A percentile compares a stretch with the other conserved stretches of the same genome.
Conservation (phyloP, 169 alveolate species). For the Perkinsus chesapeaki region DNA sequence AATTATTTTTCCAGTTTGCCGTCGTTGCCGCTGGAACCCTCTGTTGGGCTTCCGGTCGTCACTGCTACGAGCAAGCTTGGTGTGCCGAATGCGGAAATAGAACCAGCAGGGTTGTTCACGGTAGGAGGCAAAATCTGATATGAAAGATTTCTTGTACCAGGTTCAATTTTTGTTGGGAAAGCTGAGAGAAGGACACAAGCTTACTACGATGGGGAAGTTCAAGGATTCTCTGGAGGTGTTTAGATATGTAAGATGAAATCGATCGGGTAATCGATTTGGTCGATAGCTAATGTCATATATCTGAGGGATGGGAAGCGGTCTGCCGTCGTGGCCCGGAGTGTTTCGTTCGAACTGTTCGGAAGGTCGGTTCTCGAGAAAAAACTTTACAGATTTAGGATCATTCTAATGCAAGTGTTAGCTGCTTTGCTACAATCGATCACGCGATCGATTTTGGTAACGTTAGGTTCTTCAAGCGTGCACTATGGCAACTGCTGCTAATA, state of each 20-base stretch:
- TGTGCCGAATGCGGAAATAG: background rate
- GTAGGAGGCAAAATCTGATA: background rate
- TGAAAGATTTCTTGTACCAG: background rate
- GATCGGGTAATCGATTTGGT: background rate
- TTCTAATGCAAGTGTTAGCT: too few relatives aligned
- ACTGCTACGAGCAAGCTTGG: background rate
- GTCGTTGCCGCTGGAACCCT: background rate
- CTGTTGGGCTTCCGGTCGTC: background rate
- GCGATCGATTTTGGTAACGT: too few relatives aligned
- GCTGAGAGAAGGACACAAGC: conserved; percentile 30
- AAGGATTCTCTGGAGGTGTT: conserved; percentile 40
- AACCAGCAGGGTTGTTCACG: background rate
- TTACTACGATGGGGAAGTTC: conserved; percentile 42
- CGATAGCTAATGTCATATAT: too few relatives aligned
- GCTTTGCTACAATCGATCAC: too few relatives aligned
- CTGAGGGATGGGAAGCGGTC: too few relatives aligned
- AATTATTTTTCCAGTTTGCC: background rate
- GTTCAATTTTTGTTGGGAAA: conserved; percentile 8
- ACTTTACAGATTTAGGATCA: too few relatives aligned
- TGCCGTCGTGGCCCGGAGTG: too few relatives aligned
- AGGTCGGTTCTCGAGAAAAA: too few relatives aligned
- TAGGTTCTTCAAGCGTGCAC: conserved; percentile 32
- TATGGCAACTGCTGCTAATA: conserved; percentile 22
- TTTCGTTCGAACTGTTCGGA: too few relatives aligned
- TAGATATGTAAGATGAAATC: background rate